phyloP scores from a whole-genome alignment of 2,329 filamentous ascomycete genomes.

The Neonectria faginata region DNA sequence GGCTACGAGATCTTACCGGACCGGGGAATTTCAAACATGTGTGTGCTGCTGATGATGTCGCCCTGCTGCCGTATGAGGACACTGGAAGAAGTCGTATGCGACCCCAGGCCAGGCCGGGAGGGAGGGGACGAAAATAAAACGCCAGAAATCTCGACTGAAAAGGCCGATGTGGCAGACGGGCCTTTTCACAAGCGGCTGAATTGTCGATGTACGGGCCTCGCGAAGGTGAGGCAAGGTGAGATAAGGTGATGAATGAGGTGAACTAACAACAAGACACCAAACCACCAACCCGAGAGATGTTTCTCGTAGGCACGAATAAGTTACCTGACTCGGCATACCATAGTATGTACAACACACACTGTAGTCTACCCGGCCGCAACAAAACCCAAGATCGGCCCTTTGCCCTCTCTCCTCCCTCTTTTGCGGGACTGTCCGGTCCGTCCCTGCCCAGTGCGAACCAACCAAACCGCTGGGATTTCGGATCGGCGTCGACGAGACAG shows the following conservation, averaged over 20 bases:
- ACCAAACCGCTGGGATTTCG: conserved; percentile 35
- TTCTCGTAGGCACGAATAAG: too few relatives aligned
- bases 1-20: conserved; percentile 9
- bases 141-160: neutral
- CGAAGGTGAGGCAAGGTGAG: conserved; percentile 2
- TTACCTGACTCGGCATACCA: neutral
- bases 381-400: conserved; percentile 23
- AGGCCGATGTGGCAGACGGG: neutral
- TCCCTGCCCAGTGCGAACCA: conserved; percentile 31
- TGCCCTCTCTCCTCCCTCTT: conserved; percentile 19
- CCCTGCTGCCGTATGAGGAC: neutral
- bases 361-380: neutral
- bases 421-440: conserved; percentile 4
- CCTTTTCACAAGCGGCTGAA: neutral
- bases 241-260: conserved; percentile 2
- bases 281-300: neutral
- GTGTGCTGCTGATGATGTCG: conserved; percentile 2
- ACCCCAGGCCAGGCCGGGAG: neutral
- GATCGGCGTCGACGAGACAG: conserved; percentile 49
- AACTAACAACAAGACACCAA: neutral
- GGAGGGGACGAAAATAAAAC: conserved; percentile 14
- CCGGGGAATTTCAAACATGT: conserved; percentile 23
- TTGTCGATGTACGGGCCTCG: neutral
- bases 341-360: neutral
- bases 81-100: neutral